Percentiles rank a stretch among this genome's conserved stretches.
These are phyloP conservation scores for Penicillium psychrofluorescens DNA, from an alignment of 495 filamentous ascomycete species.

Conservation along the genomic window DNA sequence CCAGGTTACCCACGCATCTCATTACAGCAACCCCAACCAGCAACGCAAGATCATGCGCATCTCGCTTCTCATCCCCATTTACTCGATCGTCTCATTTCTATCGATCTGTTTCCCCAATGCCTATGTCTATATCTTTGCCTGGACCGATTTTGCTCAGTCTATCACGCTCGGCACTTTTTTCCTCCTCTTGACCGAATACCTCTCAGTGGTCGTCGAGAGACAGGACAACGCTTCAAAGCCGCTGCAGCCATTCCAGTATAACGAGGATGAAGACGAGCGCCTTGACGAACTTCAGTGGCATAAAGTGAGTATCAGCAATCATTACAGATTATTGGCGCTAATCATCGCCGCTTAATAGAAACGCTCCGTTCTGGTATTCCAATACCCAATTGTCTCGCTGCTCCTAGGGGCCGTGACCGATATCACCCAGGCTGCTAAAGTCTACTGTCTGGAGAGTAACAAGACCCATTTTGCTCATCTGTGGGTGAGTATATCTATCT, in stretches of 20 bases:
- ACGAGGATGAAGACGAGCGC: too few species aligned
- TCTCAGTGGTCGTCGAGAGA: constrained; percentile 3
- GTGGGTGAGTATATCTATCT: constrained; percentile 6
- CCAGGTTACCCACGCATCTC: constrained; percentile 14
- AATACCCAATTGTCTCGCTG: constrained; percentile 14
- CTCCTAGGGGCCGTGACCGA: constrained; percentile 9
- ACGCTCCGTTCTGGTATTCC: background rate
- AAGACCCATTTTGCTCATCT: constrained; percentile 16
- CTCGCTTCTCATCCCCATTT: constrained; percentile 6
- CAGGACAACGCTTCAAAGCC: background rate
- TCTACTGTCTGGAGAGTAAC: constrained; percentile 12
- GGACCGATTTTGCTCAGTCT: constrained; percentile 10
- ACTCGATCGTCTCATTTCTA: constrained; percentile 9
- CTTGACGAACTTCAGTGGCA: too few species aligned
- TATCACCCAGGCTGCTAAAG: constrained; percentile 12
- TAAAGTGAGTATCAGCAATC: too few species aligned
- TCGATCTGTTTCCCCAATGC: constrained; percentile 7
- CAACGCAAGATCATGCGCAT: constrained; percentile 17
- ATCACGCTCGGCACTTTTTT: constrained; percentile 16
- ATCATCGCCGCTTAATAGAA: too few species aligned
- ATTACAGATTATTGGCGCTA: too few species aligned
- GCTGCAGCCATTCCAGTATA: too few species aligned
- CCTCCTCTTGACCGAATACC: constrained; percentile 13
- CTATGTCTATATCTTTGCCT: constrained; percentile 13
- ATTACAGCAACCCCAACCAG: constrained; percentile 22